Evolutionary conservation across 2,329 filamentous ascomycete species (phyloP), one percentile per base, ranked within the genome.

Genomic region (Bipolaris sorokiniana): DNA sequence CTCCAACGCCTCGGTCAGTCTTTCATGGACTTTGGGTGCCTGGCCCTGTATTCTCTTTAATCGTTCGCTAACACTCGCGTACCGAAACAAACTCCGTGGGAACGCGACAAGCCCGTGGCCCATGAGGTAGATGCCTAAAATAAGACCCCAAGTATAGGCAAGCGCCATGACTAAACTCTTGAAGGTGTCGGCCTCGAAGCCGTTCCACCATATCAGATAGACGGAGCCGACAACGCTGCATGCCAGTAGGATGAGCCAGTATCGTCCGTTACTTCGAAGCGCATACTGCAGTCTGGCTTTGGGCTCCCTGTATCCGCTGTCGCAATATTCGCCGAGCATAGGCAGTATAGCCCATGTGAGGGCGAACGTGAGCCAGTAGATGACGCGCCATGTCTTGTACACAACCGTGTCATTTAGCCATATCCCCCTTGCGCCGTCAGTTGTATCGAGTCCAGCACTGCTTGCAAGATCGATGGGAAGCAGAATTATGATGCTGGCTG

Each of bases 401-500:
- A 97, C 82, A 26, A 93, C 84, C 48, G 88, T 81, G 64, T 90
- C 83, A 5, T 91, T 90, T 33, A 99, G 84, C 91, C 93, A 97
- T 71, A 99, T 90, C 33, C 93, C 95, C 66, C 89, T 86, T 15
- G 86, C 84, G 15, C 85, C 83, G 58, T 85, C 87, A 76, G 90
- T 89, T 58, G 55, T 57, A 34, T 90, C 88, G 48, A 88, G 87
- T 46, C 87, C 84, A 20, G 91, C 89, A 72, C 86, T 94, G 6
- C 93, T 97, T 1, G 94, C 93, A 64, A 99, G 87, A 77, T 99
- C 95, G 76, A 99, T 96, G 5, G 95, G 95, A 6, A 99, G 92
- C 20, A 99, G 86, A 22, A 99, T 82, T 22, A 98, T 87, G 70
- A 96, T 94, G 76, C 90, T 93, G 45, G 92, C 91, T 10, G 95